Evolutionary conservation across 139 green algal genomes (phyloP).

Genomic region (Chlamydomonas sphaeroides): DNA sequence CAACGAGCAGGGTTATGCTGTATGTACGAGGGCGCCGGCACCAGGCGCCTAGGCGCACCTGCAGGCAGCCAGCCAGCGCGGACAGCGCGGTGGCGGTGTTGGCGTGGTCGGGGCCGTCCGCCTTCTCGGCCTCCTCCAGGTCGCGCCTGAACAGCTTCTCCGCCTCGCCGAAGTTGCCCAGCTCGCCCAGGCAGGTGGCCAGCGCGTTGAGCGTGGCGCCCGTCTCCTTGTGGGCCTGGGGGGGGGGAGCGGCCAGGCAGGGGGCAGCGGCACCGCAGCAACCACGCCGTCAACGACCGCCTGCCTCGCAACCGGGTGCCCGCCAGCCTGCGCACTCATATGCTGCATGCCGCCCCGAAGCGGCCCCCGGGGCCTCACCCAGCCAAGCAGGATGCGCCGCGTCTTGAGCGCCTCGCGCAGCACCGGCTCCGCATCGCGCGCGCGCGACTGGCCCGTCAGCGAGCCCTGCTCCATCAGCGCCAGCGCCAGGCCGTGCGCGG

Average conservation of each 20-base stretch:
- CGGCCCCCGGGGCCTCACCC: neutral
- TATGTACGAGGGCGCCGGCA: too few species aligned
- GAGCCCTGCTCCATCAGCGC: too few species aligned
- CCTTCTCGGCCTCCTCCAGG: constrained; percentile 11
- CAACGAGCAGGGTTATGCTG: too few species aligned
- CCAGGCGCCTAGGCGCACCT: neutral
- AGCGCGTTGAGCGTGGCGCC: constrained; percentile 13
- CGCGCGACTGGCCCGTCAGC: neutral
- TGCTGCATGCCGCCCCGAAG: too few species aligned
- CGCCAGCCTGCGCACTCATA: too few species aligned
- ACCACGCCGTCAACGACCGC: too few species aligned
- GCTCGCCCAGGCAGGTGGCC: constrained; percentile 12
- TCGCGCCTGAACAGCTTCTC: constrained; percentile 30
- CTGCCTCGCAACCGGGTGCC: too few species aligned
- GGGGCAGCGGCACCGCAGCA: neutral
- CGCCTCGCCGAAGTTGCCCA: constrained; percentile 3
- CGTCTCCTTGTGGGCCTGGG: constrained; percentile 38
- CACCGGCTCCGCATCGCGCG: constrained; percentile 30
- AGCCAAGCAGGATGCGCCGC: constrained; percentile 16
- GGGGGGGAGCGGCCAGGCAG: neutral
- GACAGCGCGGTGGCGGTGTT: constrained; percentile 29
- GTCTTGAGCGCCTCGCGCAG: constrained; percentile 31
- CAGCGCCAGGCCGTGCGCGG: neutral
- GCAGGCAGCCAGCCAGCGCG: constrained; percentile 30
- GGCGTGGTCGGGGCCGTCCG: constrained; percentile 1